Evolutionary conservation across 495 filamentous ascomycete genomes (phyloP).

Genomic region (Lasiosphaeria ovina): DNA sequence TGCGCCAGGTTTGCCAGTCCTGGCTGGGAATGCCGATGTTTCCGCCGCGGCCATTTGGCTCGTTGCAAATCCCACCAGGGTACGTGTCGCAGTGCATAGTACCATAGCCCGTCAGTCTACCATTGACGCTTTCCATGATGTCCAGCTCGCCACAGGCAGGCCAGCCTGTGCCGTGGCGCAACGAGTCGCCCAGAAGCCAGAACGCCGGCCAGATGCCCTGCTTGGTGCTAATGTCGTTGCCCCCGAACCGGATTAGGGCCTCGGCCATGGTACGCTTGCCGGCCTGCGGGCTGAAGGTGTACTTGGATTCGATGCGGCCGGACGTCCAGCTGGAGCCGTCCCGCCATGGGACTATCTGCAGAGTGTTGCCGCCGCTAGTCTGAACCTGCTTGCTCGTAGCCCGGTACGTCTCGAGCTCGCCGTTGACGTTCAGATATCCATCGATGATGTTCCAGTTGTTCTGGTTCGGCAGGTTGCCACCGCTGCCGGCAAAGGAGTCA

Average conservation of each 20-base stretch:
- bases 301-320: slow-evolving; percentile 46
- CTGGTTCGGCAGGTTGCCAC: slow-evolving; percentile 29
- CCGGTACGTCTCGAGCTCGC: slow-evolving; percentile 45
- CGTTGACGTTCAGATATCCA: slow-evolving; percentile 38
- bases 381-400: slow-evolving; percentile 37
- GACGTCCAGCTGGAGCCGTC: slow-evolving; percentile 45
- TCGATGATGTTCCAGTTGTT: slow-evolving; percentile 45
- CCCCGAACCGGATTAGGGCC: slow-evolving; percentile 44
- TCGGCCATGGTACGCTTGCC: slow-evolving; percentile 42
- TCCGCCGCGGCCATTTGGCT: slow-evolving; percentile 39
- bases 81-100: slow-evolving; percentile 47
- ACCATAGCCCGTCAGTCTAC: slow-evolving; percentile 41
- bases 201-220: slow-evolving; percentile 56
- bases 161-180: slow-evolving; percentile 42
- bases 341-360: slow-evolving; percentile 46
- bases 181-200: slow-evolving; percentile 48
- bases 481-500: slow-evolving; percentile 38
- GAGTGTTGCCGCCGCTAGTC: slow-evolving; percentile 40
- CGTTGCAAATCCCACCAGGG: slow-evolving; percentile 47
- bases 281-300: slow-evolving; percentile 41
- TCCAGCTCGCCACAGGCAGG: slow-evolving; percentile 53
- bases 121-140: slow-evolving; percentile 50
- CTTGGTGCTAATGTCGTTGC: slow-evolving; percentile 33
- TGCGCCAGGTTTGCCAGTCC: slow-evolving; percentile 47
- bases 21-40: slow-evolving; percentile 37